These are phyloP conservation scores for Cyclostephanos tholiformis DNA, from an alignment of 108 stramenopile genomes.

Conservation along the genomic window DNA sequence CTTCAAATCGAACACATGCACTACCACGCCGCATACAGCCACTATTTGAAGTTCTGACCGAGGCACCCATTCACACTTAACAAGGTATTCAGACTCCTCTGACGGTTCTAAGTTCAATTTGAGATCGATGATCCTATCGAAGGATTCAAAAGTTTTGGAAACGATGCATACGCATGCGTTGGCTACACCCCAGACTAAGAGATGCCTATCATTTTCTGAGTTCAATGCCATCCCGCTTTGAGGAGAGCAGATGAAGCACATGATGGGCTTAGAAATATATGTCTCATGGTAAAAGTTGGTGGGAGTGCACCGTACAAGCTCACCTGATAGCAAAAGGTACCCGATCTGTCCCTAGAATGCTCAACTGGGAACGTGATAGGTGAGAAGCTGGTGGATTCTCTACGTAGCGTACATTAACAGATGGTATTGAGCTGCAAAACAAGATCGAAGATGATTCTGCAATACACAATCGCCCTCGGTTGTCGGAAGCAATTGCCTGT, in stretches of 20 bases:
- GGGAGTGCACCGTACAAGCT: background rate
- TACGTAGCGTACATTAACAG: constrained; percentile 51
- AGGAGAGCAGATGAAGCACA: background rate
- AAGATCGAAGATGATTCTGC: constrained; percentile 64
- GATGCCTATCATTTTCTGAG: constrained; percentile 62
- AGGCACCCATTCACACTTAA: constrained; percentile 71
- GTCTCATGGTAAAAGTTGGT: background rate
- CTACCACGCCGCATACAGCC: constrained; percentile 59
- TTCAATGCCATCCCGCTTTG: constrained; percentile 56
- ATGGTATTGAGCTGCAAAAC: constrained; percentile 62
- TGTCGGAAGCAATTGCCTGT: constrained; percentile 58
- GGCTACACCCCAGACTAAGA: constrained; percentile 71
- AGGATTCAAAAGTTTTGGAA: constrained; percentile 47
- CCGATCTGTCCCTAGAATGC: constrained; percentile 52
- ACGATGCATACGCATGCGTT: constrained; percentile 61
- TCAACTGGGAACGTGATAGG: constrained; percentile 52
- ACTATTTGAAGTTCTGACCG: constrained; percentile 60
- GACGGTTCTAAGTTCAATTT: constrained; percentile 54
- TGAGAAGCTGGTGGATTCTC: constrained; percentile 33
- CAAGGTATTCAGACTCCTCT: constrained; percentile 63
- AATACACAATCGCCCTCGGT: constrained; percentile 62
- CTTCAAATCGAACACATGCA: constrained; percentile 66
- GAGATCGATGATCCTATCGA: constrained; percentile 59
- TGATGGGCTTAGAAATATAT: background rate
- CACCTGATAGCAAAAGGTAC: constrained; percentile 55